Evolutionary conservation across 352 stramenopile species (phyloP), one percentile per base, ranked within the genome.

Genomic region (Phytophthora hybrid): DNA sequence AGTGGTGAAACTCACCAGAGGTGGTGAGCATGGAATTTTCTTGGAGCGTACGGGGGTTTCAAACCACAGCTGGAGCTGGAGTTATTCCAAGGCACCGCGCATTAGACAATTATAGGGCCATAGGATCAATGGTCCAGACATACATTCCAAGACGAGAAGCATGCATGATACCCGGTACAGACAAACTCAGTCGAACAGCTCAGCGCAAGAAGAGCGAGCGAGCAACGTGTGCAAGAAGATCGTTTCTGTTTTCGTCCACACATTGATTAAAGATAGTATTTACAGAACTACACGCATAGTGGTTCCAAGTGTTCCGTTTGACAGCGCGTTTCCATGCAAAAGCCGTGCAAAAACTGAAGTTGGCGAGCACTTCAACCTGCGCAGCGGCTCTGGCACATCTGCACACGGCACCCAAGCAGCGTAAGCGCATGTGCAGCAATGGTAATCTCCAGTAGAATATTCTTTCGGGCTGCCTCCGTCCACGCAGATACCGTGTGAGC

Each of bases 251-350:
- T n/a, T n/a, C n/a, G n/a, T n/a, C n/a, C n/a, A 54, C 47, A 54
- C 47, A 31, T 54, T 54, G 47, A 54, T 54, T 54, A 54, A 54
- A n/a, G 19, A 37, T 21, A 57, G 51, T 67, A 73, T 69, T 67
- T 68, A 59, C 51, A 59, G 37, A 44, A 10, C 21, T 55, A 29
- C 4, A 7, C 57, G 2, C 18, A 56, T 60, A 66, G 3, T 39
- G 13, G n/a, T 4, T 41, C 6, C 32, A 60, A 71, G 46, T 59
- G 7, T 34, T 61, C 21, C 46, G 60, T 74, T 74, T 74, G 61
- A 71, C 60, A 70, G 41, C 53, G 67, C 61, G 60, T 70, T 51
- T 71, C 67, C 54, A 67, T 71, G 68, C 44, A 21, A 18, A 71
- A n/a, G 29, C 23, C 9, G 61, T 67, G 56, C 65, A 60, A 52